Conservation (phyloP, 2,329 filamentous ascomycete species). For the Hirsutella rhossiliensis region DNA sequence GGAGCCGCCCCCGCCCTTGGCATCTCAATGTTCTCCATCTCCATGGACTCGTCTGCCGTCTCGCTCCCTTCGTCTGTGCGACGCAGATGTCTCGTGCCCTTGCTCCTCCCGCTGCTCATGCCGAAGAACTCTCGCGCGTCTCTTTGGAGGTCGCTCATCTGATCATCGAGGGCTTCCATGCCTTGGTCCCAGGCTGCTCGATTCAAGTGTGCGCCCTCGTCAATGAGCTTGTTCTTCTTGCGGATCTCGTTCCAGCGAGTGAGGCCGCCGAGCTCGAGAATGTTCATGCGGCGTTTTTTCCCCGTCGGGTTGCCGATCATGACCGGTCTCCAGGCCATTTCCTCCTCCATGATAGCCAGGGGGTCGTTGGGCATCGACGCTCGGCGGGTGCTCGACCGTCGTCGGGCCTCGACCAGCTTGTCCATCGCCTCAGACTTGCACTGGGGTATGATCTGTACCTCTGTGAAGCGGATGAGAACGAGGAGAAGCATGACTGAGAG, state of each 20-base stretch:
- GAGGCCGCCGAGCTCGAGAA: constrained; percentile 57
- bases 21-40: constrained; percentile 15
- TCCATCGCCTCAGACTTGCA: constrained; percentile 44
- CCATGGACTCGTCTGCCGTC: constrained; percentile 13
- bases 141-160: constrained; percentile 21
- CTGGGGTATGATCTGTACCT: constrained; percentile 56
- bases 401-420: constrained; percentile 34
- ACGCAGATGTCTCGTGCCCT: constrained; percentile 9
- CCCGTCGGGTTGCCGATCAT: constrained; percentile 62
- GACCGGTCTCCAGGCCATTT: constrained; percentile 54
- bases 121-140: constrained; percentile 19
- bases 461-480: constrained; percentile 52
- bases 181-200: constrained; percentile 22
- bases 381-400: constrained; percentile 33
- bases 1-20: constrained; percentile 5
- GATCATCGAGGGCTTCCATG: constrained; percentile 23
- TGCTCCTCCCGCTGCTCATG: constrained; percentile 13
- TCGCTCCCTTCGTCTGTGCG: constrained; percentile 18
- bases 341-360: constrained; percentile 32
- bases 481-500: constrained; percentile 51
- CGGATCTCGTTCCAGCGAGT: constrained; percentile 65
- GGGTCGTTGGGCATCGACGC: constrained; percentile 25
- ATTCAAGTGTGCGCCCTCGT: constrained; percentile 26
- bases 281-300: constrained; percentile 55
- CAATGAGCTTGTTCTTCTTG: constrained; percentile 44